These are phyloP conservation scores for Penstemon newberryi DNA, from an alignment of 257 asterid genomes.

Conservation along the genomic window DNA sequence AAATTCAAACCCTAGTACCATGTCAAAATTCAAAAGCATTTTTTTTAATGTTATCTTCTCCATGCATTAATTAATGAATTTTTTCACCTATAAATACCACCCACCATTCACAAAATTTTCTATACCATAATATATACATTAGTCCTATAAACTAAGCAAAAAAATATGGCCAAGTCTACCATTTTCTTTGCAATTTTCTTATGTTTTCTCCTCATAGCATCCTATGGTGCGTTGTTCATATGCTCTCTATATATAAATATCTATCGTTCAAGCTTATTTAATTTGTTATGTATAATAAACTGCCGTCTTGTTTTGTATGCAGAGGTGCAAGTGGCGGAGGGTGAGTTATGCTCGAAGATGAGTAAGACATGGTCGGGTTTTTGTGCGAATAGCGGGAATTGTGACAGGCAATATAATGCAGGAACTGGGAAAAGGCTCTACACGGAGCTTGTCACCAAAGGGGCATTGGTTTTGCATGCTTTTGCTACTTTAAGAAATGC, in stretches of 20 bases:
- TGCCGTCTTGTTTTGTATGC: not conserved
- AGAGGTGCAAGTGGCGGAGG: constrained; percentile 38
- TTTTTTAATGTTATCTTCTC: constrained; percentile 4
- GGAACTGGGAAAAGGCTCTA: constrained; percentile 37
- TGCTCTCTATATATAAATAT: not conserved
- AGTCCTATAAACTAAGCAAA: not conserved
- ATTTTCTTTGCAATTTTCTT: constrained; percentile 34
- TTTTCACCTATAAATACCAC: constrained; percentile 25
- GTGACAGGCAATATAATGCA: constrained; percentile 45
- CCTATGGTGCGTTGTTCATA: constrained; percentile 24
- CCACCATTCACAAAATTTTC: not conserved
- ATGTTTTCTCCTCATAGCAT: constrained; percentile 40
- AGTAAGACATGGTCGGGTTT: constrained; percentile 42
- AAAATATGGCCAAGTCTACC: constrained; percentile 30
- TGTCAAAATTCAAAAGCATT: not conserved
- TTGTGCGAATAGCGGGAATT: constrained; percentile 30
- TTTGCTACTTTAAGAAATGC: constrained; percentile 39
- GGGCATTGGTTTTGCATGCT: constrained; percentile 38
- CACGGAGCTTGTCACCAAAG: constrained; percentile 45
- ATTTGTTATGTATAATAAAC: too few species aligned
- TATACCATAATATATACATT: not conserved
- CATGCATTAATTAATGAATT: not conserved
- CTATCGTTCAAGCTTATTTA: too few species aligned
- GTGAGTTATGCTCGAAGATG: constrained; percentile 31
- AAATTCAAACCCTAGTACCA: not conserved